A percentile compares a stretch with the other conserved stretches of the same genome.
phyloP scores from a whole-genome alignment of 2,329 filamentous ascomycete genomes.

The Microcera coccophila region DNA sequence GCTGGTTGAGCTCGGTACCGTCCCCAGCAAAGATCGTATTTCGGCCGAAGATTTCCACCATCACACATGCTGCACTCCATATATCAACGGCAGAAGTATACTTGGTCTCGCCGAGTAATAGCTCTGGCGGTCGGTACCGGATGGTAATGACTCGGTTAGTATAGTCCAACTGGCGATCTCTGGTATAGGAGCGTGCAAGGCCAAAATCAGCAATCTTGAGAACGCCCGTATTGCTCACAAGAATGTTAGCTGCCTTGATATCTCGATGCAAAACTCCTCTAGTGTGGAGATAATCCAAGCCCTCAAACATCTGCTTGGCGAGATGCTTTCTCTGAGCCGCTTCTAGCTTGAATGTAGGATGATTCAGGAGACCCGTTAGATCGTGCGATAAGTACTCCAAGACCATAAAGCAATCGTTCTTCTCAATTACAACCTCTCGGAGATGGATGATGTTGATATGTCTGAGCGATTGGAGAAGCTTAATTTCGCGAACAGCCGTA shows the following conservation, averaged over 20 bases:
- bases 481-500: constrained; percentile 87
- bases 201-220: constrained; percentile 96
- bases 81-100: constrained; percentile 90
- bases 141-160: constrained; percentile 99
- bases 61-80: constrained; percentile 95
- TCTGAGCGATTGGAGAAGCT: constrained; percentile 79
- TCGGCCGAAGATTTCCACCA: constrained; percentile 92
- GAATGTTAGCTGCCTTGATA: constrained; percentile 96
- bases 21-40: constrained; percentile 94
- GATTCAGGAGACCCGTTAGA: constrained; percentile 88
- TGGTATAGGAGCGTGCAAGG: constrained; percentile 91
- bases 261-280: constrained; percentile 94
- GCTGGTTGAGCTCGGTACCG: constrained; percentile 89
- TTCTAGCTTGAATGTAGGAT: constrained; percentile 84
- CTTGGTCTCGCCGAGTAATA: constrained; percentile 85
- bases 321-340: constrained; percentile 87
- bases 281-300: constrained; percentile 87
- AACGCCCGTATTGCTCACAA: constrained; percentile 84
- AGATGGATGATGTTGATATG: constrained; percentile 80
- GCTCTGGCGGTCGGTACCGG: constrained; percentile 76
- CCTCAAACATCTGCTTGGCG: constrained; percentile 88
- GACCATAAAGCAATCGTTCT: constrained; percentile 99
- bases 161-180: constrained; percentile 87
- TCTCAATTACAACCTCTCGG: constrained; percentile 95
- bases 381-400: constrained; percentile 98